Base-by-base conservation (phyloP, 2,329 filamentous ascomycete genomes). In the Curvularia hawaiiensis region DNA sequence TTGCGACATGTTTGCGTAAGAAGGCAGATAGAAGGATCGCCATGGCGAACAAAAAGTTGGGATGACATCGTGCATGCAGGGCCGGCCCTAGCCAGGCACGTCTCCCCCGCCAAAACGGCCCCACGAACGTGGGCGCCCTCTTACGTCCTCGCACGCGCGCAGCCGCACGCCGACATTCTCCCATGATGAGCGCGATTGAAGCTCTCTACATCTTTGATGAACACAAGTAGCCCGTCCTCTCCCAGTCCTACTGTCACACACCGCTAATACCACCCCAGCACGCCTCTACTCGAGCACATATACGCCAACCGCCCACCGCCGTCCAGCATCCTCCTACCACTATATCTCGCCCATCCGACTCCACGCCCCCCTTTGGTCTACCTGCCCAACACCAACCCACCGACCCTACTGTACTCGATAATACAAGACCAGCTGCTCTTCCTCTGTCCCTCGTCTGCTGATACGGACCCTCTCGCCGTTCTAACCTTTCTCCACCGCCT, bases 151-250 rank as follows among this genome's bases (percentile, higher is more conserved):
- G 30, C 31, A 57, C 47, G 60, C 56, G 48, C 58, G 67, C 71
- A 63, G 62, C 61, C 56, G 44, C 31, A 43, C 57, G 56, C 57
- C 57, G 54, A 63, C 58, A 54, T 33, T 44, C 16, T 24, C 22
- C 31, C 40, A 51, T 56, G 56, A 83, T 83, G 80, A 79, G 91
- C 80, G 87, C 90, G 74, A 90, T 99, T 74, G 94, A 98, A 83
- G 95, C 94, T 75, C 84, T 99, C 72, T 94, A 98, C 82, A 92
- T 99, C 76, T 97, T 90, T 78, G 93, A 98, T 85, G 93, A 97
- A 82, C 88, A 93, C 79, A 92, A 93, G 93, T 96, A 81, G 84
- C 67, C 53, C 47, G 47, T n/a, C 16, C n/a, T 11, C n/a, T 44
- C 12, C 22, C 16, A 9, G 4, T 4, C 31, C 20, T 39, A 26